Conservation (phyloP, 1,284 basidiomycete genomes). For the Ustilago shanxiensis region DNA sequence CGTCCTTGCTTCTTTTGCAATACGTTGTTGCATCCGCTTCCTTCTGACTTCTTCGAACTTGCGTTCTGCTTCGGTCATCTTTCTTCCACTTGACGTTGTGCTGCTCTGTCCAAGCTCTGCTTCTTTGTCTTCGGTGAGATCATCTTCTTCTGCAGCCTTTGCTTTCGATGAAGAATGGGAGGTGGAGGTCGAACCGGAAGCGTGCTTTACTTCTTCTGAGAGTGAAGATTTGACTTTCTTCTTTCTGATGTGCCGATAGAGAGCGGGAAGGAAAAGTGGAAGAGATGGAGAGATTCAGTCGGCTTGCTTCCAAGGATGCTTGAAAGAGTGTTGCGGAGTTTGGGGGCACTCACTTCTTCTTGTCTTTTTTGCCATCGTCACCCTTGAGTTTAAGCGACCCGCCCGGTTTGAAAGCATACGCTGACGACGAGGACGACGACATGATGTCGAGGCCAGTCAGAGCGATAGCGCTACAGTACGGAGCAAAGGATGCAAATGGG, state of each 20-base stretch:
- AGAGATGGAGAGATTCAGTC: no score
- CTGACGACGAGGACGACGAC: slow-evolving; percentile 42
- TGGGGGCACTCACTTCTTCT: slow-evolving; percentile 53
- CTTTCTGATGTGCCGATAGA: slow-evolving; percentile 33
- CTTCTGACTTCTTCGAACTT: slow-evolving; percentile 88
- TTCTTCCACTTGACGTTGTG: slow-evolving; percentile 71
- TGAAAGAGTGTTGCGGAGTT: no score
- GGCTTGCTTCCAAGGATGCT: no score
- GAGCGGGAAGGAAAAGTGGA: neutral
- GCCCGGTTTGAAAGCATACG: slow-evolving; percentile 63
- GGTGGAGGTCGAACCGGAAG: slow-evolving; percentile 16
- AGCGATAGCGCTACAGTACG: neutral
- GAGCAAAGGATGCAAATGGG: neutral
- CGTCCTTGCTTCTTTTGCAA: slow-evolving; percentile 83
- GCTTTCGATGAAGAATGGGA: slow-evolving; percentile 21
- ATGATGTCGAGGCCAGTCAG: neutral
- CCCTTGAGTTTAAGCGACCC: slow-evolving; percentile 68
- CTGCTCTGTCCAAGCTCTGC: neutral
- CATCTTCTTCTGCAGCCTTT: neutral
- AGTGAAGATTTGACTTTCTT: slow-evolving; percentile 57
- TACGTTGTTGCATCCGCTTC: slow-evolving; percentile 82
- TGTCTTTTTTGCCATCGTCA: slow-evolving; percentile 49
- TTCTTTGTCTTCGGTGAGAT: slow-evolving; percentile 54
- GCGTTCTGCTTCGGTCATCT: slow-evolving; percentile 88
- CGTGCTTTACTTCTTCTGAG: slow-evolving; percentile 24